Base-by-base conservation (phyloP, 305 asterid species). In the Fraxinus greggii region DNA sequence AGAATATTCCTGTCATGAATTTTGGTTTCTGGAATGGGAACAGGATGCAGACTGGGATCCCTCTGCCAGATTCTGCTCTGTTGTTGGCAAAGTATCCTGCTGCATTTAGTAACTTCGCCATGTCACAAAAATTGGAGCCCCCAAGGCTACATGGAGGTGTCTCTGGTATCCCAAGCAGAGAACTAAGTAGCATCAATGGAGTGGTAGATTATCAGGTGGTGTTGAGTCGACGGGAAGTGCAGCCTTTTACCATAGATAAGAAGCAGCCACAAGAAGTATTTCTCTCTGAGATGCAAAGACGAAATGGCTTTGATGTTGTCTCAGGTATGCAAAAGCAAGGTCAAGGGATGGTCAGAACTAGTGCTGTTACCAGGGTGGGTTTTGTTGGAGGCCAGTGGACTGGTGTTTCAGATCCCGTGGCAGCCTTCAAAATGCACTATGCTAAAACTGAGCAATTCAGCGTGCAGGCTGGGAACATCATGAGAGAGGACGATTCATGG, bases 351-450 rank as follows among this genome's bases (percentile, higher is more conserved):
- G 89, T 89, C 6, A 97, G 93, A 45, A 75, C 89, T 40, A 90
- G 87, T 78, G 90, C 88, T 70, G 93, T 83, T 33, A 92, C 92
- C 31, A 84, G 92, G 79, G 94, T 89, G 77, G 80, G 88, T 51
- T 79, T 91, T 42, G 87, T 85, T 5, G 95, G 93, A n/a, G 93
- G 95, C 54, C 97, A 87, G 85, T 73, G 82, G 40, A 88, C 86
- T 26, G 88, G 91, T 5, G 87, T 93, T 80, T 89, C 98, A 1
- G 98, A 97, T 83, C 98, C 98, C 0, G 97, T 92, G 21, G 90
- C 97, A 17, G 98, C 97, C 83, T 89, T 93, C 15, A 92, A 87
- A 84, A 84, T 92, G 97, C 97, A 92, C 84, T 93, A 89, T 85
- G 91, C 95, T 0, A 91, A 92, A 74, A 80, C 90, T 4, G 94